Evolutionary conservation across 164 flowering plant species (phyloP).

Genomic region (Umbilicus rupestris): DNA sequence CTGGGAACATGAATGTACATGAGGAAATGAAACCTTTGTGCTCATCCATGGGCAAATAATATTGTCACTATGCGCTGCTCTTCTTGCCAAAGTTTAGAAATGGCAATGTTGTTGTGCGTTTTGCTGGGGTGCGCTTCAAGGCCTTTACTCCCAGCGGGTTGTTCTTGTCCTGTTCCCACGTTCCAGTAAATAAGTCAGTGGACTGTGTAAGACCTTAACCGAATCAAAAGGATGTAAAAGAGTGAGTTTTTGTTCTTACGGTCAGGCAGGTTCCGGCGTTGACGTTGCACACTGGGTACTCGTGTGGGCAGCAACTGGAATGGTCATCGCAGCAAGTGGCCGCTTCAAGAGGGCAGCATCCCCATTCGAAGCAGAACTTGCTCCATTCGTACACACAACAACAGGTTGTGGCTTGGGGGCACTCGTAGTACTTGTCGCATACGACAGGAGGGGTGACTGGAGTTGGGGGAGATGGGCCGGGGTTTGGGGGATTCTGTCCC

Average conservation of each 20-base stretch:
- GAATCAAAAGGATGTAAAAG: background rate
- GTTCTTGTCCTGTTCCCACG: constrained; percentile 56
- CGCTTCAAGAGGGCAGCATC: constrained; percentile 86
- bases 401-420: constrained; percentile 63
- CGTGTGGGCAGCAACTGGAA: constrained; percentile 86
- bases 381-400: constrained; percentile 56
- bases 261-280: constrained; percentile 55
- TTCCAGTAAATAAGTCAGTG: background rate
- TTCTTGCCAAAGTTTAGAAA: constrained; percentile 19
- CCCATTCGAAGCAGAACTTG: constrained; percentile 63
- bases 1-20: constrained; percentile 14
- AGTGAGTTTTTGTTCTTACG: constrained; percentile 21
- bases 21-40: constrained; percentile 3
- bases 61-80: constrained; percentile 26
- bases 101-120: constrained; percentile 39
- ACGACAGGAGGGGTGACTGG: constrained; percentile 50
- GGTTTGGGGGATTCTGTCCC: constrained; percentile 82
- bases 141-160: constrained; percentile 70
- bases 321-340: constrained; percentile 90
- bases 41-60: constrained; percentile 6
- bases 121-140: constrained; percentile 62
- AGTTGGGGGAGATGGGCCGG: constrained; percentile 83
- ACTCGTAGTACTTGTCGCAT: constrained; percentile 55
- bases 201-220: background rate
- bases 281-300: constrained; percentile 72